Conservation (phyloP, 495 filamentous ascomycete genomes). For the Ramalina intermedia region DNA sequence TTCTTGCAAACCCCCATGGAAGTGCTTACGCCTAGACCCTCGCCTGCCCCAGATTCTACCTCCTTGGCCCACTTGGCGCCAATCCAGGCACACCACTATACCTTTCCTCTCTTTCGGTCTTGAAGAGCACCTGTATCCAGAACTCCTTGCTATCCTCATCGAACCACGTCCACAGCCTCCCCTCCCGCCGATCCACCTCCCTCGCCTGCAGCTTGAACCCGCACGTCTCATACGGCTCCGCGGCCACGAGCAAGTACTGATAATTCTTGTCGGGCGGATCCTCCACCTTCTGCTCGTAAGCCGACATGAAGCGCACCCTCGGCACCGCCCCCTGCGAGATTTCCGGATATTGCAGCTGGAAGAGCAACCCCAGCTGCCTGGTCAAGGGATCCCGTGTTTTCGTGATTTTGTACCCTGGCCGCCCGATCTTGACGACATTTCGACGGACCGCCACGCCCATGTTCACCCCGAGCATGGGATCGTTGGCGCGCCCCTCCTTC, state of each 20-base stretch:
- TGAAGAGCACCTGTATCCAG: conserved; percentile 97
- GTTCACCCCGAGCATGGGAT: conserved; percentile 53
- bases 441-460: conserved; percentile 70
- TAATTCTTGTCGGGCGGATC: conserved; percentile 85
- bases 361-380: conserved; percentile 75
- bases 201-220: conserved; percentile 90
- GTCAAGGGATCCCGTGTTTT: conserved; percentile 87
- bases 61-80: conserved; percentile 34
- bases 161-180: conserved; percentile 84
- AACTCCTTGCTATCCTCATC: conserved; percentile 95
- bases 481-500: conserved; percentile 67
- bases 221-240: conserved; percentile 96
- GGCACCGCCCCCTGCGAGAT: conserved; percentile 63
- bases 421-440: conserved; percentile 93
- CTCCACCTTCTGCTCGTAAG: conserved; percentile 90
- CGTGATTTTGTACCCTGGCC: conserved; percentile 96
- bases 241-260: conserved; percentile 90
- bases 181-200: conserved; percentile 82
- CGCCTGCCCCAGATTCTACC: conserved; percentile 5
- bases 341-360: conserved; percentile 93
- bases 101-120: conserved; percentile 94
- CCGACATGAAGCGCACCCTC: conserved; percentile 90
- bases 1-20: no score
- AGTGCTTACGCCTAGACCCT: no score
- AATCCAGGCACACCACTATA: conserved; percentile 88